phyloP scores from a whole-genome alignment of 768 basidiomycete genomes.

The Leccinum obscurum region DNA sequence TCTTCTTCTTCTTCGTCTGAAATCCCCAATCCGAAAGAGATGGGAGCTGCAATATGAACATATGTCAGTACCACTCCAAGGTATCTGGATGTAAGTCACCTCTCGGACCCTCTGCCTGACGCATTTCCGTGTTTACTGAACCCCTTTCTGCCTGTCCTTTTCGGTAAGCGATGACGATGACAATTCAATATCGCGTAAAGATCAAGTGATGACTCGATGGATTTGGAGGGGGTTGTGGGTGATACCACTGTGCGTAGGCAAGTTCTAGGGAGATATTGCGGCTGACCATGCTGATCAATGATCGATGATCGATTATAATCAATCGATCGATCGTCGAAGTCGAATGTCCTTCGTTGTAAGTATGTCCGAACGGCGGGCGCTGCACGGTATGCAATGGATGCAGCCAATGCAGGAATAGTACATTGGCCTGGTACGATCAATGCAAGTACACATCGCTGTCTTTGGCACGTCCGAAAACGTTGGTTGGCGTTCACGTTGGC shows the following conservation, averaged over 20 bases:
- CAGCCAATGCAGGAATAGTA: neutral
- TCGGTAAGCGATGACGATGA: too few relatives aligned
- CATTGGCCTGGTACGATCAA: too few relatives aligned
- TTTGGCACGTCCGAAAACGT: too few relatives aligned
- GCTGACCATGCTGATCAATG: neutral
- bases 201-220: too few relatives aligned
- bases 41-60: neutral
- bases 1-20: neutral
- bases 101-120: neutral
- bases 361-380: too few relatives aligned
- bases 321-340: neutral
- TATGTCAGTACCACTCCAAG: neutral
- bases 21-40: neutral
- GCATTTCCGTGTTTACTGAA: neutral
- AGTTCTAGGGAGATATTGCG: neutral
- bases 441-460: too few relatives aligned
- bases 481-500: too few relatives aligned
- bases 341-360: too few relatives aligned
- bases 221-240: too few relatives aligned
- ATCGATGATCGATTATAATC: too few relatives aligned
- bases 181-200: too few relatives aligned
- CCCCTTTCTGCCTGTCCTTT: neutral
- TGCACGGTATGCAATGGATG: neutral
- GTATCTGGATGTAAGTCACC: neutral
- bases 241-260: neutral